Conservation (phyloP, 257 asterid species). For the Gentiana dahurica region DNA sequence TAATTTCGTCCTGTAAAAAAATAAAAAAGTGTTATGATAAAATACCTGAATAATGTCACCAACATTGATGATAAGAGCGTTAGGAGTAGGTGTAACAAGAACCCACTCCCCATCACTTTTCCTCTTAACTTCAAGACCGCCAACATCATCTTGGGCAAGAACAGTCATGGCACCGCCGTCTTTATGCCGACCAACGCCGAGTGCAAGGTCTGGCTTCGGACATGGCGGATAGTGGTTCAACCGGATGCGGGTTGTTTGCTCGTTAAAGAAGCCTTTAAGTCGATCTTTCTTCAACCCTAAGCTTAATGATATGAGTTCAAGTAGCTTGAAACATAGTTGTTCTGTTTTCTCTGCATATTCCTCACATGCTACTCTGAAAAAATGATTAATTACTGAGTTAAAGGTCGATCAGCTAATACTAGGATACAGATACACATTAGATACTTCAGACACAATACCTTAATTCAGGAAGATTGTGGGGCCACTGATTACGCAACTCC, state of each 20-base stretch:
- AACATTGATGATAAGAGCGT: conserved; percentile 55
- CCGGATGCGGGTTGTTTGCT: conserved; percentile 47
- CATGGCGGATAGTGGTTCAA: conserved; percentile 66
- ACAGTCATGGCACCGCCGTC: conserved; percentile 53
- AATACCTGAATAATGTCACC: conserved; percentile 65
- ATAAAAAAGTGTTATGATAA: neutral
- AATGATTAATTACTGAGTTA: neutral
- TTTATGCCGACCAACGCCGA: conserved; percentile 72
- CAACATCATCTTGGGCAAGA: conserved; percentile 58
- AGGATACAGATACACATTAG: no score
- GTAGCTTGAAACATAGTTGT: conserved; percentile 37
- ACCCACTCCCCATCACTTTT: conserved; percentile 73
- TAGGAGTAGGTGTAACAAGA: conserved; percentile 49
- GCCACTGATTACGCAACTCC: conserved; percentile 37
- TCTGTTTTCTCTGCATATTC: conserved; percentile 39
- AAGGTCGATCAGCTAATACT: no score
- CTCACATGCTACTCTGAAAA: conserved; percentile 48
- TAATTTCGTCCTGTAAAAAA: no score
- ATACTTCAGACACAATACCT: conserved; percentile 14
- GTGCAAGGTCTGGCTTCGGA: conserved; percentile 58
- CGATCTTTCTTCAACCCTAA: conserved; percentile 39
- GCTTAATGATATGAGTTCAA: conserved; percentile 46
- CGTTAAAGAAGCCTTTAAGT: conserved; percentile 36
- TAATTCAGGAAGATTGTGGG: conserved; percentile 36
- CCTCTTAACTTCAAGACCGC: conserved; percentile 67